Evolutionary conservation across 148 eudicot genomes (phyloP), one percentile per base, ranked within the genome.

Genomic region (Suaeda aralocaspica): DNA sequence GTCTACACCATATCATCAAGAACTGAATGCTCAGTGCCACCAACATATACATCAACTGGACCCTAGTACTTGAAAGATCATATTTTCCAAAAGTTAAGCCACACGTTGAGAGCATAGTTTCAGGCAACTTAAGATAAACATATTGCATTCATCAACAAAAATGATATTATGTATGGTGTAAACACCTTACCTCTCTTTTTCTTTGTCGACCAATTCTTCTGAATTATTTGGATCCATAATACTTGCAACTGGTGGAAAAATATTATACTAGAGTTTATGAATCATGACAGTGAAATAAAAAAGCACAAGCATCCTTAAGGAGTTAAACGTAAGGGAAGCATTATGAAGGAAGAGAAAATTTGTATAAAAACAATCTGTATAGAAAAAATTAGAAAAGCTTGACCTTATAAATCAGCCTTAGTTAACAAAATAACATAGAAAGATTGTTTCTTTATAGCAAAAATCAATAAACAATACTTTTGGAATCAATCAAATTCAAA

Each of bases 11-110:
- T 89, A 94, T 77, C 84, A 81, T 94, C 96, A 82, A 94, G 96
- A 78, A 94, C 99, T 61, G 99, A 97, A 86, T 94, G 99, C 80
- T 94, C 97, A 74, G 99, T 96, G 67, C 99, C 99, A 77, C 98
- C 99, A 76, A 94, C 99, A 74, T 94, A 94, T 26, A 94, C 90
- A 89, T 94, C 99, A 78, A 94, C 99, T 59, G 92, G 98, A 78
- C 99, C 52, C 99, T 97, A 94, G 74, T 94, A 94, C 82, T 97
- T 94, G 84, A 53, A 81, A 44, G 69, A 57, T 33, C 41, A 66
- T 6, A 31, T 45, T 29, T 16, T 7, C 39, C 31, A 53, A 55
- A 67, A 67, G 60, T 63, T 57, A 51, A 62, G 61, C 42, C 69
- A 10, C 66, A 48, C 29, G 41, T 8, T 36, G 15, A 52, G 41